Conservation (phyloP, 2,329 filamentous ascomycete species). For the Ceratocystis harringtonii region DNA sequence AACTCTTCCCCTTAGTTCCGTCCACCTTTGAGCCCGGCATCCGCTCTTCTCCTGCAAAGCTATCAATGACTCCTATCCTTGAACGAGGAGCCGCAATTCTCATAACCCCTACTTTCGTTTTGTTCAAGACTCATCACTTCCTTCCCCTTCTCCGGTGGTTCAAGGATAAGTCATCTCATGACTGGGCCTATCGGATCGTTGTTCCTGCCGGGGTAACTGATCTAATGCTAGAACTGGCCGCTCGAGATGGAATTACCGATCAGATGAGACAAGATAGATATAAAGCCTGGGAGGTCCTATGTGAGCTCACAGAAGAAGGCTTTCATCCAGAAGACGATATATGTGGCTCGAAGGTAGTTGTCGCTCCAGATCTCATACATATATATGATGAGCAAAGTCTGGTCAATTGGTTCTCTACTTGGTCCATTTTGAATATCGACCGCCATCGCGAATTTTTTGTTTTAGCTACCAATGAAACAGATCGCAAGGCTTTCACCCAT, state of each 20-base stretch:
- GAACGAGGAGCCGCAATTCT: conserved; percentile 25
- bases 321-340: neutral
- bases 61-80: conserved; percentile 24
- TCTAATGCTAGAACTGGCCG: neutral
- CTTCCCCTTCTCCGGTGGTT: conserved; percentile 27
- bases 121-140: conserved; percentile 26
- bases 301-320: neutral
- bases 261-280: neutral
- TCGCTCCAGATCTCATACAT: conserved; percentile 35
- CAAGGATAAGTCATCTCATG: conserved; percentile 16
- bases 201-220: neutral
- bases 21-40: conserved; percentile 10
- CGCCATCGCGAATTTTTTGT: conserved; percentile 40
- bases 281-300: neutral
- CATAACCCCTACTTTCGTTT: conserved; percentile 31
- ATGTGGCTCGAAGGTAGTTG: conserved; percentile 4
- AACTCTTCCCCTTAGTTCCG: conserved; percentile 18
- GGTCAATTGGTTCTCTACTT: conserved; percentile 48
- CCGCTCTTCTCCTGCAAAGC: conserved; percentile 14
- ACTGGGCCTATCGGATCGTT: conserved; percentile 2
- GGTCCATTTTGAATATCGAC: conserved; percentile 36
- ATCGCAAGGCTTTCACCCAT: conserved; percentile 12
- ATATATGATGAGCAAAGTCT: conserved; percentile 46
- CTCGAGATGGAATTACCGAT: neutral
- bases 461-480: conserved; percentile 31